phyloP scores from a whole-genome alignment of 495 filamentous ascomycete species.

The Elaphomyces granulatus region DNA sequence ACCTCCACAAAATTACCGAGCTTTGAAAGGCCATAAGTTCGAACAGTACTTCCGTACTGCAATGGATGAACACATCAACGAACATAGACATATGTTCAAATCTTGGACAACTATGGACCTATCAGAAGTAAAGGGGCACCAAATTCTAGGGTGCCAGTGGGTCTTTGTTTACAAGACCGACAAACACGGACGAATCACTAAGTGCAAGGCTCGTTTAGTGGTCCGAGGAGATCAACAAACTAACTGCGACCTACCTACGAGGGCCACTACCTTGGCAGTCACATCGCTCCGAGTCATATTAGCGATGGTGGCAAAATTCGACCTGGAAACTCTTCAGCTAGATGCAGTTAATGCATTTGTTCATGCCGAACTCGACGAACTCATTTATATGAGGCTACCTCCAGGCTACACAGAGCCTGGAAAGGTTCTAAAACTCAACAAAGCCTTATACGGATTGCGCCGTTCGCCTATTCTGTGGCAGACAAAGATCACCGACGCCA shows the following conservation, averaged over 20 bases:
- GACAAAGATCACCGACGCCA: slow-evolving; percentile 6
- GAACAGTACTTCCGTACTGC: not conserved
- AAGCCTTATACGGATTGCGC: slow-evolving; percentile 16
- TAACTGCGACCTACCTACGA: slow-evolving; percentile 5
- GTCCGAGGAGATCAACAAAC: slow-evolving; percentile 16
- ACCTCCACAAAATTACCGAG: not conserved
- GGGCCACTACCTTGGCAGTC: slow-evolving; percentile 11
- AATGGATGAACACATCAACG: not conserved
- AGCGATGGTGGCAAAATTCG: slow-evolving; percentile 10
- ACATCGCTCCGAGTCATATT: slow-evolving; percentile 4
- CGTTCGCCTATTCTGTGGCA: slow-evolving; percentile 14
- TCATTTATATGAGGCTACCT: slow-evolving; percentile 6
- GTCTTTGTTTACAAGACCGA: slow-evolving; percentile 14
- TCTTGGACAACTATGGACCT: slow-evolving; percentile 1
- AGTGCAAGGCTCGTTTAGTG: slow-evolving; percentile 17
- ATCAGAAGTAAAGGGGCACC: not conserved
- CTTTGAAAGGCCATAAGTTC: not conserved
- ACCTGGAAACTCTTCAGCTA: slow-evolving; percentile 8
- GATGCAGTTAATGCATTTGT: slow-evolving; percentile 16
- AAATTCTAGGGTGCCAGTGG: slow-evolving; percentile 5
- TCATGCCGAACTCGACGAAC: slow-evolving; percentile 10
- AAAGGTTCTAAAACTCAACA: slow-evolving; percentile 1
- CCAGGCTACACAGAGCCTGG: slow-evolving; percentile 2
- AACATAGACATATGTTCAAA: not conserved
- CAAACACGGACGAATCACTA: slow-evolving; percentile 9